Base-by-base conservation (phyloP, 345 rosid species). In the Euphorbia lathyris region DNA sequence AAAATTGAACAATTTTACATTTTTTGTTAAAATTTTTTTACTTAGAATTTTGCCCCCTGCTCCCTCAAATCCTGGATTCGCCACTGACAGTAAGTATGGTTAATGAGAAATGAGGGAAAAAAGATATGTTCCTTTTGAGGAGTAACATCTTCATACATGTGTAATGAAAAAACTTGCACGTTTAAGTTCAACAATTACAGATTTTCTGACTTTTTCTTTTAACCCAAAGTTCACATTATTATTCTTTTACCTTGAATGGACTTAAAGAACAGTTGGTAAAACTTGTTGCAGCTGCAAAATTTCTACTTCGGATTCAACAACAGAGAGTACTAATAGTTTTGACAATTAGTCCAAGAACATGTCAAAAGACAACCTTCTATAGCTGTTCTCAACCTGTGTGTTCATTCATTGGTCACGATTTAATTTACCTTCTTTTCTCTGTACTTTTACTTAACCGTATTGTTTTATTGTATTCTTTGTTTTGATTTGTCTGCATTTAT, bases 371-470 rank as follows among this genome's bases (percentile, higher is more conserved):
- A 59, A 17, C 48, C 30, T 63, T 48, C 30, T 22, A 42, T 61
- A 59, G 78, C 78, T 75, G 83, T 75, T 77, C 57, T 66, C 79
- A 77, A 77, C 79, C 9, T 72, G 68, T 32, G 25, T 50, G 8
- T 20, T 22, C 4, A 5, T 7, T 53, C 9, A 9, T 55, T 40
- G 0, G 14, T 16, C 42, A 50, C 51, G 22, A 14, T 3, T 30
- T 11, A 34, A 11, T 10, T 40, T 20, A 13, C 30, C 23, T 65
- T 57, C 63, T 12, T 40, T 26, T 38, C 71, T 57, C 71, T 51
- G 51, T 45, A 57, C 62, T 50, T 30, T 45, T 20, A n/a, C 60
- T 51, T 47, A 20, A 40, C 20, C 36, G 12, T 38, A 26, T 20
- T 23, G 7, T 36, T 42, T 36, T 19, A 20, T 20, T 26, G 27